Conservation (phyloP, 768 basidiomycete genomes). For the Lactarius pseudohatsudake region DNA sequence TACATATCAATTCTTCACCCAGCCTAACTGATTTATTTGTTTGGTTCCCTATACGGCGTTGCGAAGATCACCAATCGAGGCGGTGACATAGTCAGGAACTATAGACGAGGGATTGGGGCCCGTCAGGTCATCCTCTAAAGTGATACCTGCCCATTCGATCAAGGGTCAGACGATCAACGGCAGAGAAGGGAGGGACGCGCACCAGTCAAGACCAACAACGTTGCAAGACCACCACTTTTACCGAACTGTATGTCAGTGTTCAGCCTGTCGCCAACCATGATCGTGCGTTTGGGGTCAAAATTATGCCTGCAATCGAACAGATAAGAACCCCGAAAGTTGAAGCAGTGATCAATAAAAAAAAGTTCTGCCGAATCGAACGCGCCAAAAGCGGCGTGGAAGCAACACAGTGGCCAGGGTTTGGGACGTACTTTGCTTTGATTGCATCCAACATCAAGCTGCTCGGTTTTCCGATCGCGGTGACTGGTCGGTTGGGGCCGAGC, state of each 20-base stretch:
- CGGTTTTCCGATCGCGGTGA: conserved; percentile 89
- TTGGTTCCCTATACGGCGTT: neutral
- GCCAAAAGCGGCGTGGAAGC: neutral
- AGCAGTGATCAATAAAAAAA: conserved; percentile 6
- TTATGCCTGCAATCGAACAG: conserved; percentile 54
- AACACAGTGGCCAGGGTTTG: neutral
- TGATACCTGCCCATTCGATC: conserved; percentile 58
- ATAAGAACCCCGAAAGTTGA: neutral
- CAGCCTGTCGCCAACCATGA: conserved; percentile 96
- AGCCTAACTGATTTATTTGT: neutral
- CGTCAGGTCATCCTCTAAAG: conserved; percentile 68
- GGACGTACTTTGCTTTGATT: conserved; percentile 70
- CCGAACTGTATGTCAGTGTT: conserved; percentile 97
- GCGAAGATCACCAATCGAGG: conserved; percentile 80
- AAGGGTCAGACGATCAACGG: conserved; percentile 8
- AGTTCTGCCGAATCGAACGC: conserved; percentile 12
- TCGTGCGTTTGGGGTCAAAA: conserved; percentile 81
- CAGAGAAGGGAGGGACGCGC: conserved; percentile 26
- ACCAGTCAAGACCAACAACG: conserved; percentile 93
- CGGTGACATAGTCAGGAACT: conserved; percentile 78
- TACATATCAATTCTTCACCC: conserved; percentile 3
- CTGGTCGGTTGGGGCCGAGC: conserved; percentile 52
- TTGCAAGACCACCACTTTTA: conserved; percentile 77
- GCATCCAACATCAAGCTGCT: conserved; percentile 88
- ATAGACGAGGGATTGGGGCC: conserved; percentile 68